Evolutionary conservation across 2,329 filamentous ascomycete genomes (phyloP).

Genomic region (Tricladium varicosporioides): DNA sequence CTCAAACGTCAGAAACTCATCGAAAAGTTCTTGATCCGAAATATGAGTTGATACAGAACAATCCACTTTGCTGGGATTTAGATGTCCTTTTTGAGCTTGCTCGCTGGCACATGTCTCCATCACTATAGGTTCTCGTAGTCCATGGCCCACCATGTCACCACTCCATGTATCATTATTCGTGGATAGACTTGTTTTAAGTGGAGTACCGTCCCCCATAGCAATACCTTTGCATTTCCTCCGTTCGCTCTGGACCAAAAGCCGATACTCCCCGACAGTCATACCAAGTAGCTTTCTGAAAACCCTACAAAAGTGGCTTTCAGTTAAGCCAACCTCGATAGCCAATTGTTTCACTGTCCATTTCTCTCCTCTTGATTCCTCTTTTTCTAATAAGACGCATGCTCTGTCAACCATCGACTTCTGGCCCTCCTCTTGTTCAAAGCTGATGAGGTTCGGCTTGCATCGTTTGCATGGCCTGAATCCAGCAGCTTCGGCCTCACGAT

Average conservation of each 20-base stretch:
- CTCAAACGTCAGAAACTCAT: too few relatives aligned
- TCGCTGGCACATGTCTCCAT: too few relatives aligned
- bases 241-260: neutral
- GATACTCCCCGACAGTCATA: constrained; percentile 38
- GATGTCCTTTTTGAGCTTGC: too few relatives aligned
- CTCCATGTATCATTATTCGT: too few relatives aligned
- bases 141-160: too few relatives aligned
- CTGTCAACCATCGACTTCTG: constrained; percentile 43
- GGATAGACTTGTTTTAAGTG: too few relatives aligned
- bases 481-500: constrained; percentile 42
- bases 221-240: too few relatives aligned
- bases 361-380: constrained; percentile 14
- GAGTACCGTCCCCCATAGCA: too few relatives aligned
- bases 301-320: constrained; percentile 57
- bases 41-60: too few relatives aligned
- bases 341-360: constrained; percentile 44
- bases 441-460: constrained; percentile 43
- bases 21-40: too few relatives aligned
- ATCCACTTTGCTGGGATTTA: too few relatives aligned
- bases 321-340: constrained; percentile 49
- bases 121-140: too few relatives aligned
- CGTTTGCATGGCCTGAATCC: constrained; percentile 58
- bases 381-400: constrained; percentile 33
- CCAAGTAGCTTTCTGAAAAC: constrained; percentile 56
- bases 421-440: constrained; percentile 37